Percentiles rank a stretch among this genome's conserved stretches.
Evolutionary conservation across 2,329 filamentous ascomycete genomes (phyloP).

Genomic region (Emmonsia crescens): DNA sequence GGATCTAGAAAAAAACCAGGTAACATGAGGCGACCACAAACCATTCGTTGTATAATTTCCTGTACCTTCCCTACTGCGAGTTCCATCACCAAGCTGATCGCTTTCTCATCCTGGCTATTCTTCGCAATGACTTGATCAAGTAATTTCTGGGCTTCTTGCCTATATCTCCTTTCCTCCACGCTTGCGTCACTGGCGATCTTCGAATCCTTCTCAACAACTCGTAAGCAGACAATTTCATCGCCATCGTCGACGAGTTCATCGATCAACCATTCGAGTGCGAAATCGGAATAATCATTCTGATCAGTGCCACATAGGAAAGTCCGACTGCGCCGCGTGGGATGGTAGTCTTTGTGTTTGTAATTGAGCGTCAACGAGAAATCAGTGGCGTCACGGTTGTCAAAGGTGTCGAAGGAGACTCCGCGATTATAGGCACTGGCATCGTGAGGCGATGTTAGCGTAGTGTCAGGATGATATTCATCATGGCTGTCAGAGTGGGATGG

Average conservation of each 20-base stretch:
- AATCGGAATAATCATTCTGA: slow-evolving; percentile 83
- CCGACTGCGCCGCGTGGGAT: slow-evolving; percentile 65
- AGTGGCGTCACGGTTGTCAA: slow-evolving; percentile 54
- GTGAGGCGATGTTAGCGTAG: slow-evolving; percentile 5
- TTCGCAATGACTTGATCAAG: slow-evolving; percentile 68
- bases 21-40: slow-evolving; percentile 34
- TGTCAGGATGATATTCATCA: background rate
- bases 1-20: background rate
- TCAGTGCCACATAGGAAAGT: slow-evolving; percentile 88
- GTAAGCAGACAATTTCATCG: slow-evolving; percentile 82
- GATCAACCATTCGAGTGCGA: slow-evolving; percentile 83
- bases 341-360: slow-evolving; percentile 76
- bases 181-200: slow-evolving; percentile 53
- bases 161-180: slow-evolving; percentile 59
- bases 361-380: slow-evolving; percentile 73
- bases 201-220: slow-evolving; percentile 74
- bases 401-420: slow-evolving; percentile 66
- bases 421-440: slow-evolving; percentile 48
- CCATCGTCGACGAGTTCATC: slow-evolving; percentile 88
- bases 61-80: slow-evolving; percentile 84
- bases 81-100: slow-evolving; percentile 76
- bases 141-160: slow-evolving; percentile 61
- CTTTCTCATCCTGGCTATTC: slow-evolving; percentile 65
- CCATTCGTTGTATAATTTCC: slow-evolving; percentile 81
- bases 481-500: background rate